phyloP scores from a whole-genome alignment of 805 yeast species.

The Starmerella ratchasimensis region DNA sequence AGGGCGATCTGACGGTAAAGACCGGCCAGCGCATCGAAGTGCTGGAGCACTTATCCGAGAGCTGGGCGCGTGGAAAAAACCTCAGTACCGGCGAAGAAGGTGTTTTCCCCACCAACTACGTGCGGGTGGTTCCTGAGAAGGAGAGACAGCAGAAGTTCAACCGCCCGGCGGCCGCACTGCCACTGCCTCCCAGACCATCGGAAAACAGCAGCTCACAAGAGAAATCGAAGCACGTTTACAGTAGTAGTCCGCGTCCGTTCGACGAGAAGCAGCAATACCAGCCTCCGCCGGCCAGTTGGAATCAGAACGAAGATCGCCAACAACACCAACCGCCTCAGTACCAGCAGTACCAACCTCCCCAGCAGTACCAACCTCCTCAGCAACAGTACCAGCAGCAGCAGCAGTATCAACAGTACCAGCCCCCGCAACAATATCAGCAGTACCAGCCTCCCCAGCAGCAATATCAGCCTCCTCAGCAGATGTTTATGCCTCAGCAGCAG shows the following conservation, averaged over 20 bases:
- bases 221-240: neutral
- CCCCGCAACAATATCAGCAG: slow-evolving; percentile 12
- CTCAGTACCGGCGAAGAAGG: slow-evolving; percentile 45
- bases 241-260: slow-evolving; percentile 9
- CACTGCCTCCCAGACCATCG: slow-evolving; percentile 6
- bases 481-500: slow-evolving; percentile 10
- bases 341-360: slow-evolving; percentile 14
- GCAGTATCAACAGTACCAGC: slow-evolving; percentile 15
- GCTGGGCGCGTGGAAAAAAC: slow-evolving; percentile 79
- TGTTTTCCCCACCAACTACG: slow-evolving; percentile 84
- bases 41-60: slow-evolving; percentile 57
- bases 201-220: slow-evolving; percentile 9
- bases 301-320: slow-evolving; percentile 1
- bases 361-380: slow-evolving; percentile 13
- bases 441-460: slow-evolving; percentile 21
- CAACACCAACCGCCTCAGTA: slow-evolving; percentile 14
- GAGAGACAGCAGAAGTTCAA: slow-evolving; percentile 11
- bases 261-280: slow-evolving; percentile 17
- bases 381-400: slow-evolving; percentile 15
- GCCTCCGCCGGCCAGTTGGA: slow-evolving; percentile 11
- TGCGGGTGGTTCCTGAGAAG: slow-evolving; percentile 28
- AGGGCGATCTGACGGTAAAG: slow-evolving; percentile 52
- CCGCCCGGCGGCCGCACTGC: slow-evolving; percentile 16
- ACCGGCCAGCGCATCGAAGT: slow-evolving; percentile 61
- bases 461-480: slow-evolving; percentile 22